These are phyloP conservation scores for Maudiozyma turicensis DNA, from an alignment of 805 yeast genomes.

Conservation along the genomic window DNA sequence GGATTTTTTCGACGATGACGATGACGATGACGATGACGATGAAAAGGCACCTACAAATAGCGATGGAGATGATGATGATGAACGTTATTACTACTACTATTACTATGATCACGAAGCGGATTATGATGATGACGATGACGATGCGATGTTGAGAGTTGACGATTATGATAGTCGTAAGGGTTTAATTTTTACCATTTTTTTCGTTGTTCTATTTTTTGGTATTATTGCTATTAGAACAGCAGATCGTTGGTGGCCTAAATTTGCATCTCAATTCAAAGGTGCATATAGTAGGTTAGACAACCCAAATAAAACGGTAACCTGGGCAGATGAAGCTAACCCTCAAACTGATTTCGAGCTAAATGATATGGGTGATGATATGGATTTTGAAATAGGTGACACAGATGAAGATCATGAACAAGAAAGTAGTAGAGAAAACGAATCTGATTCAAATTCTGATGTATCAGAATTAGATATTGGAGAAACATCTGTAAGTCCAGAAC, in stretches of 20 bases:
- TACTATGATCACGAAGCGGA: not conserved
- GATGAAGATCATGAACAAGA: not conserved
- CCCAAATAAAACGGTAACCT: slow-evolving; percentile 2
- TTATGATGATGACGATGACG: slow-evolving; percentile 2
- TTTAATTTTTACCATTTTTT: not conserved
- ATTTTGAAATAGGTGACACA: slow-evolving; percentile 5
- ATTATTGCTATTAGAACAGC: not conserved
- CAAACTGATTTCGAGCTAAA: not conserved
- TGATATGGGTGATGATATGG: slow-evolving; percentile 4
- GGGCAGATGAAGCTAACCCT: slow-evolving; percentile 2
- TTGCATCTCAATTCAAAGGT: not conserved
- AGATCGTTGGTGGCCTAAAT: not conserved
- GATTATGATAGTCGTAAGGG: slow-evolving; percentile 8
- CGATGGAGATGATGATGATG: slow-evolving; percentile 1
- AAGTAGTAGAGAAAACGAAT: not conserved
- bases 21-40: slow-evolving; percentile 2
- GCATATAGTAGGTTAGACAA: slow-evolving; percentile 1
- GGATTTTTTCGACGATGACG: slow-evolving; percentile 37
- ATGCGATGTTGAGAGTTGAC: slow-evolving; percentile 2
- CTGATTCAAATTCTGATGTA: not conserved
- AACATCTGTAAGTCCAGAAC: not conserved
- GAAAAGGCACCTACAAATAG: not conserved
- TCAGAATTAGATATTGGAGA: not conserved
- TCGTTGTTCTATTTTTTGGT: not conserved
- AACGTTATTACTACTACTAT: not conserved